Evolutionary conservation across 2,329 filamentous ascomycete species (phyloP), one percentile per base, ranked within the genome.

Genomic region (Fusarium mundagurra): DNA sequence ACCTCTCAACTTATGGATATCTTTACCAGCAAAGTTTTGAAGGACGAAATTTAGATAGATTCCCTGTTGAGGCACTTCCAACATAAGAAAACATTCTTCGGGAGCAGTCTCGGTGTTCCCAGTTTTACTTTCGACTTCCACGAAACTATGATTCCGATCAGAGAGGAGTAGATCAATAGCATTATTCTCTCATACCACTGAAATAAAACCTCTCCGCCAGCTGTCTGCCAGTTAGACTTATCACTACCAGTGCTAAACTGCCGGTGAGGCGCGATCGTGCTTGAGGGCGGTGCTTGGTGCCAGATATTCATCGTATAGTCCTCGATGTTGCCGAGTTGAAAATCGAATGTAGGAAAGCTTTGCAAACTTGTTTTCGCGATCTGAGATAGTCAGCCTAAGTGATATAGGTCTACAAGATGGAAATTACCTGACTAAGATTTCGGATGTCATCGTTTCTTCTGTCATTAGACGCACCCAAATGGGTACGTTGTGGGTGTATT

Each of bases 1-100:
- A 27, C 43, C 0, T 45, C 9, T 20, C 43, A 27, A 0, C 11
- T 9, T 20, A 27, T 5, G 13, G 5, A 45, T 27, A 13, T 45
- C 17, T 1, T 20, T 17, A 0, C 11, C 24, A 2, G 0, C 17
- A 27, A 27, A 45, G n/a, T 0, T 4, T 6, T 9, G 5, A 1
- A 45, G 13, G 2, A 16, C 11, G 1, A 8, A 0, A 6, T 29
- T 29, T 2, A 47, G 18, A 7, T 5, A 16, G 3, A 47, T 29
- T 0, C 27, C 44, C 7, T 45, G 24, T 1, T 4, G 43, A 1
- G 44, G 44, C 5, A 47, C 24, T 29, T 47, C 18, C 3, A 47
- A 16, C 8, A 47, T 0, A 29, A 29, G 27, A 8, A 47, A 11
- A 3, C 27, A 47, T 16, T 47, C 44, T 20, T 47, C 24, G 2